These are phyloP conservation scores for Endotrypanum monterogeii DNA, from an alignment of 208 protist genomes.

Conservation along the genomic window DNA sequence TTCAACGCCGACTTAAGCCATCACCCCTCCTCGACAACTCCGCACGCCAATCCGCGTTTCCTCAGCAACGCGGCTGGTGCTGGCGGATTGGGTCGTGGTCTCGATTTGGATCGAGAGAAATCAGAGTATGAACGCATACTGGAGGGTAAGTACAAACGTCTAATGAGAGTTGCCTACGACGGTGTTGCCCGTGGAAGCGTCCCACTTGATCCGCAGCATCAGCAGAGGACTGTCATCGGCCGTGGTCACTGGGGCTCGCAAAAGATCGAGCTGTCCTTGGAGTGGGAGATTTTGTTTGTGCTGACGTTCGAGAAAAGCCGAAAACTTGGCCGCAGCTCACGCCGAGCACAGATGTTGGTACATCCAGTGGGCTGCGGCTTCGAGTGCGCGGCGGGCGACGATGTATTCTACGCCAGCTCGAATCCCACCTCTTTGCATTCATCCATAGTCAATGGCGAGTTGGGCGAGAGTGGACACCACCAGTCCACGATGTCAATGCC, in stretches of 20 bases:
- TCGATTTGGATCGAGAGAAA: background rate
- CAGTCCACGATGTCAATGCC: slow-evolving; percentile 5
- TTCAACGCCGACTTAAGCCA: background rate
- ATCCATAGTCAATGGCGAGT: slow-evolving; percentile 22
- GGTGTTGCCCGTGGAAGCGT: slow-evolving; percentile 55
- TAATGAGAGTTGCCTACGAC: slow-evolving; percentile 80
- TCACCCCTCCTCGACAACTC: background rate
- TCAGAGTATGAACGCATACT: slow-evolving; percentile 48
- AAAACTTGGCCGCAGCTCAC: slow-evolving; percentile 41
- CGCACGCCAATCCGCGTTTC: background rate
- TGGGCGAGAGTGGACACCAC: slow-evolving; percentile 19
- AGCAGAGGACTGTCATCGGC: slow-evolving; percentile 50
- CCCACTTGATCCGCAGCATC: slow-evolving; percentile 56
- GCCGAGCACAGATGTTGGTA: slow-evolving; percentile 62
- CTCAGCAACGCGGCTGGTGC: background rate
- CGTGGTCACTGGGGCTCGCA: slow-evolving; percentile 69
- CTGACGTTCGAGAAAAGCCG: slow-evolving; percentile 72
- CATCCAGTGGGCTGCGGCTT: slow-evolving; percentile 77
- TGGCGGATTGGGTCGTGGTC: too few relatives aligned
- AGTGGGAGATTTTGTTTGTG: slow-evolving; percentile 84
- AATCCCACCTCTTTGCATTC: slow-evolving; percentile 21
- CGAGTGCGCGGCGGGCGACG: slow-evolving; percentile 38
- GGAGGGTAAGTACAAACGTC: slow-evolving; percentile 52
- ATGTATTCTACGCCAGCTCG: slow-evolving; percentile 8
- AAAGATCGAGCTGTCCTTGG: slow-evolving; percentile 69